Percentiles rank a stretch among this genome's conserved stretches.
These are phyloP conservation scores for Vaccinium vitisidaea DNA, from an alignment of 148 eudicot genomes.

Conservation along the genomic window DNA sequence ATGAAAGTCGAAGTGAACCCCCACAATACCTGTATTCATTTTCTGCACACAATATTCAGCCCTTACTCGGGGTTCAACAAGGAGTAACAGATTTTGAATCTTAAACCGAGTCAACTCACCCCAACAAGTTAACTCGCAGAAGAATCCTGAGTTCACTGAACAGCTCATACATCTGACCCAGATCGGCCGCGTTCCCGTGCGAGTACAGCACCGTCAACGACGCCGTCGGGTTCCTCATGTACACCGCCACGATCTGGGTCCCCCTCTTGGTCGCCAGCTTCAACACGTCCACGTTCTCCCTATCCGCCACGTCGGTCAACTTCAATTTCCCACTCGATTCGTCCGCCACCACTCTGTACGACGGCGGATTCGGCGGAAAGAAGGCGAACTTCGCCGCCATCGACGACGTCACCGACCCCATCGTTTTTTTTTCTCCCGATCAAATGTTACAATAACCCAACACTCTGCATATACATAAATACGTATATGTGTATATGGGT, in stretches of 20 bases:
- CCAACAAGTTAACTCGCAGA: slow-evolving; percentile 65
- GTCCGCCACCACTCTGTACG: slow-evolving; percentile 60
- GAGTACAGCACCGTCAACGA: slow-evolving; percentile 61
- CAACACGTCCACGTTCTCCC: slow-evolving; percentile 69
- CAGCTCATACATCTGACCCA: slow-evolving; percentile 78
- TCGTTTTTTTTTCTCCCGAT: background rate
- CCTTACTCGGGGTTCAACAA: too few species aligned
- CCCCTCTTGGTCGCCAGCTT: slow-evolving; percentile 54
- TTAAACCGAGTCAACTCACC: slow-evolving; percentile 28
- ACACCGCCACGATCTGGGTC: slow-evolving; percentile 58
- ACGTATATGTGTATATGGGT: background rate
- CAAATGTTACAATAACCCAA: background rate
- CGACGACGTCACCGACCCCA: slow-evolving; percentile 85
- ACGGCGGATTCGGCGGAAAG: slow-evolving; percentile 82
- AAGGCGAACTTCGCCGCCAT: slow-evolving; percentile 88
- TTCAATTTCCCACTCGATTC: slow-evolving; percentile 46
- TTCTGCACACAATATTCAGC: too few species aligned
- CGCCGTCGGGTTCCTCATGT: slow-evolving; percentile 68
- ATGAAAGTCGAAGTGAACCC: too few species aligned
- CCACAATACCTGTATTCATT: too few species aligned
- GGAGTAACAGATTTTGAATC: background rate
- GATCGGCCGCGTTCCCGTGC: slow-evolving; percentile 85
- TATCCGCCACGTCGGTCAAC: slow-evolving; percentile 54
- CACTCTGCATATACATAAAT: background rate
- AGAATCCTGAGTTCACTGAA: slow-evolving; percentile 62